Evolutionary conservation across 179 eudicot species (phyloP).

Genomic region (Silene coronaria): DNA sequence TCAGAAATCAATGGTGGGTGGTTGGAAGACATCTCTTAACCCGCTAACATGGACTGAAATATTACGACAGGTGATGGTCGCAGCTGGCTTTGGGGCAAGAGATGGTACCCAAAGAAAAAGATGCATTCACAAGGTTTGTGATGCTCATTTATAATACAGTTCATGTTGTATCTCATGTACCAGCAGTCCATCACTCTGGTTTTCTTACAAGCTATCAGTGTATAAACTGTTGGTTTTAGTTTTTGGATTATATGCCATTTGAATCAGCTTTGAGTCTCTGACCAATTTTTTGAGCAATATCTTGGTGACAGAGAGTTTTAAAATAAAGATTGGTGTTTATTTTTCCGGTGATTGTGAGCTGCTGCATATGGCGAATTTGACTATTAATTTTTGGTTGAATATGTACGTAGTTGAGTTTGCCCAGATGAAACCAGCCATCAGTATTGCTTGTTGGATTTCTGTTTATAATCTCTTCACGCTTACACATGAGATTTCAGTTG

Average conservation of each 20-base stretch:
- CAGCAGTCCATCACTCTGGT: slow-evolving; percentile 3
- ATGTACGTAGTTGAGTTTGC: neutral
- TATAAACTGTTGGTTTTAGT: neutral
- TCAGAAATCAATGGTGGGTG: slow-evolving; percentile 35
- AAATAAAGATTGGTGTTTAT: neutral
- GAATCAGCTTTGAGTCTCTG: neutral
- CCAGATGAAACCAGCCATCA: neutral
- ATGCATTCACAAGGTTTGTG: slow-evolving; percentile 50
- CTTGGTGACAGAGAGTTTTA: neutral
- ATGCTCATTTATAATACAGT: slow-evolving; percentile 6
- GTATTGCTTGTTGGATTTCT: neutral
- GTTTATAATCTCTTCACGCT: too few species aligned
- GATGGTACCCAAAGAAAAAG: slow-evolving; percentile 33
- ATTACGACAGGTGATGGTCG: slow-evolving; percentile 66
- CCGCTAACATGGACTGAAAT: slow-evolving; percentile 86
- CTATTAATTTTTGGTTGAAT: neutral
- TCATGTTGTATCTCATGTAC: neutral
- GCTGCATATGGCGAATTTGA: neutral
- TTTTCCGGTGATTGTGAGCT: neutral
- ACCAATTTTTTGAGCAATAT: neutral
- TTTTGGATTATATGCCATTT: neutral
- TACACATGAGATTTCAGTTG: too few species aligned
- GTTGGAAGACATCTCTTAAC: slow-evolving; percentile 70
- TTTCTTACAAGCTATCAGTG: neutral
- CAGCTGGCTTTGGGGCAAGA: slow-evolving; percentile 87